Evolutionary conservation across 768 basidiomycete genomes (phyloP).

Genomic region (Panellus pusillus): DNA sequence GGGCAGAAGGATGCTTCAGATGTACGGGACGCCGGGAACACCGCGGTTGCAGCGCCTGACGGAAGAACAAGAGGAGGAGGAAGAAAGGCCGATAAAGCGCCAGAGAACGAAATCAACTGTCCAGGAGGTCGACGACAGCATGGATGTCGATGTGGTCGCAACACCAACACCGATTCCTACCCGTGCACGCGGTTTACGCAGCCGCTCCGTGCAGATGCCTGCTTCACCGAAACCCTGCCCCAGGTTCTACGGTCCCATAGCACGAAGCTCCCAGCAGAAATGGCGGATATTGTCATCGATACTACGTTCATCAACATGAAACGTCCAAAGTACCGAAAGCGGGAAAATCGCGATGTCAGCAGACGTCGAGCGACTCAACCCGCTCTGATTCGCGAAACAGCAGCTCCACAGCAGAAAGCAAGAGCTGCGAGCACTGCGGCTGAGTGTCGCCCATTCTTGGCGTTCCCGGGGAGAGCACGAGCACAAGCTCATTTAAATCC

Average conservation of each 20-base stretch:
- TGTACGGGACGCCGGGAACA: slow-evolving; percentile 19
- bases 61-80: slow-evolving; percentile 18
- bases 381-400: neutral
- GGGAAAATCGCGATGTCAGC: slow-evolving; percentile 1
- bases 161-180: slow-evolving; percentile 12
- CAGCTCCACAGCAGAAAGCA: slow-evolving; percentile 8
- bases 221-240: slow-evolving; percentile 8
- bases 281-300: slow-evolving; percentile 5
- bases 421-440: slow-evolving; percentile 13
- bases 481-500: slow-evolving; percentile 15
- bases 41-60: slow-evolving; percentile 14
- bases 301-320: slow-evolving; percentile 5
- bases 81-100: slow-evolving; percentile 11
- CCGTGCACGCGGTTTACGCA: slow-evolving; percentile 3
- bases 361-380: slow-evolving; percentile 12
- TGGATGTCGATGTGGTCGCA: slow-evolving; percentile 2
- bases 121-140: slow-evolving; percentile 6
- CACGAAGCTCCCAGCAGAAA: slow-evolving; percentile 11
- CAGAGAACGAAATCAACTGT: slow-evolving; percentile 3
- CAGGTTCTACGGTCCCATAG: slow-evolving; percentile 14
- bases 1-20: slow-evolving; percentile 8
- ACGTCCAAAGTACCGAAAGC: slow-evolving; percentile 13
- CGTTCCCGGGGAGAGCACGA: slow-evolving; percentile 5
- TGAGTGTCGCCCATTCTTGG: slow-evolving; percentile 3
- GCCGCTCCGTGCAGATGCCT: neutral